Evolutionary conservation across 169 alveolate genomes (phyloP), one percentile per base, ranked within the genome.

Genomic region (Theileria orientalis): DNA sequence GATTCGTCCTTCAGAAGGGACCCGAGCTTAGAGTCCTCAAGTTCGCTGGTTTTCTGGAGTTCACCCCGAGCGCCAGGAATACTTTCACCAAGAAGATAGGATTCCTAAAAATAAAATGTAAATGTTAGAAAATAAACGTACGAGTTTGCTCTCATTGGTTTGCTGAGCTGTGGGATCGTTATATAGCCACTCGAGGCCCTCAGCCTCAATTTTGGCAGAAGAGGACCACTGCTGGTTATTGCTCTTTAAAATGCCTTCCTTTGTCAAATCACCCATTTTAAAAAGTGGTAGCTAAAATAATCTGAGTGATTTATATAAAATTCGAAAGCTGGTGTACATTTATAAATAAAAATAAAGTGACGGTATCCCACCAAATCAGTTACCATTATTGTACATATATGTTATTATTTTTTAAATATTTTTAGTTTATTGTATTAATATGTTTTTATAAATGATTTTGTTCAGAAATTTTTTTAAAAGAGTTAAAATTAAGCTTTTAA

Each of bases 171-270:
- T 42, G 0, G 89, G 89, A 44, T 82, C 89, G 19, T 83, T 71
- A 46, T 82, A 82, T 61, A 82, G 84, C 89, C 89, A 82, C 40
- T 82, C 89, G 25, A 82, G 79, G 19, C 89, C 89, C 52, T 82
- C 89, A 21, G 89, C 76, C 68, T 73, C 89, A 16, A 82, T 68
- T 16, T 76, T 74, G 52, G 35, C 32, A 3, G 63, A 19, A 7
- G 59, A 25, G 30, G 74, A 57, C 89, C 89, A 82, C 21, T 72
- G 83, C 21, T 69, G 62, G 33, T 74, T 56, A 46, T 72, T 60
- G 30, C 56, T 60, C 56, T 63, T 35, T 25, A 82, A 54, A 1
- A 73, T 29, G 25, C 64, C 42, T 16, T 71, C 84, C 35, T 72
- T 62, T 42, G 77, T 49, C 21, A 27, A 41, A 0, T 42, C 83